Base-by-base conservation (phyloP, 768 basidiomycete species). In the Scleroderma bovista region DNA sequence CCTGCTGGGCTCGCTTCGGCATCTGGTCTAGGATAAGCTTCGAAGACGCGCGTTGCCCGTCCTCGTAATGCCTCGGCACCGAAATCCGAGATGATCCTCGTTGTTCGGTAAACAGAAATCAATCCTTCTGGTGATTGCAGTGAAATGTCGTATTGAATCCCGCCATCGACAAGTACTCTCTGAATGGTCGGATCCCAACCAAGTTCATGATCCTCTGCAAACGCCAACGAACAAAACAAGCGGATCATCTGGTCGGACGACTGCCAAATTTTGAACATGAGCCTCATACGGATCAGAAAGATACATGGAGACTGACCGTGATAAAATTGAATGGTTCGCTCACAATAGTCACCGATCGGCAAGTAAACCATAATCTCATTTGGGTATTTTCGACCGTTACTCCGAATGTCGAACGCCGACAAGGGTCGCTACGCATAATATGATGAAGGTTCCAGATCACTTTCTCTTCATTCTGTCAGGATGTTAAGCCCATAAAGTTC, bases 301-400 rank as follows among this genome's bases (percentile, higher is more conserved):
- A 13, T 4, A 33, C 26, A 17, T 31, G 31, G 19, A 10, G 20
- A 19, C 44, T 33, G 7, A 51, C 60, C 33, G 15, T 24, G 12
- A 55, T 47, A 44, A 58, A 60, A 38, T 60, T 34, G 24, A 62
- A 55, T 15, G 34, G 16, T 17, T 55, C 23, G 15, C 44, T 50
- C 3, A 62, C 60, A 16, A 61, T 17, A 8, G 61, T 34, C 3
- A 50, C 46, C 6, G 59, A 53, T n/a, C 65, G 63, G 17, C 48
- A 53, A 40, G 41, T 54, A 48, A 53, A 66, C 66, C 66, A 68
- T n/a, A 66, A n/a, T 9, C 62, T 51, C 57, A 55, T 58, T 6
- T n/a, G 15, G 0, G 46, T 45, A 43, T 61, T 50, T 40, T 65
- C 66, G 15, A 61, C 54, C 2, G 65, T 62, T 12, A 65, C 54